Evolutionary conservation across 352 stramenopile genomes (phyloP).

Genomic region (Globisporangium canariense): DNA sequence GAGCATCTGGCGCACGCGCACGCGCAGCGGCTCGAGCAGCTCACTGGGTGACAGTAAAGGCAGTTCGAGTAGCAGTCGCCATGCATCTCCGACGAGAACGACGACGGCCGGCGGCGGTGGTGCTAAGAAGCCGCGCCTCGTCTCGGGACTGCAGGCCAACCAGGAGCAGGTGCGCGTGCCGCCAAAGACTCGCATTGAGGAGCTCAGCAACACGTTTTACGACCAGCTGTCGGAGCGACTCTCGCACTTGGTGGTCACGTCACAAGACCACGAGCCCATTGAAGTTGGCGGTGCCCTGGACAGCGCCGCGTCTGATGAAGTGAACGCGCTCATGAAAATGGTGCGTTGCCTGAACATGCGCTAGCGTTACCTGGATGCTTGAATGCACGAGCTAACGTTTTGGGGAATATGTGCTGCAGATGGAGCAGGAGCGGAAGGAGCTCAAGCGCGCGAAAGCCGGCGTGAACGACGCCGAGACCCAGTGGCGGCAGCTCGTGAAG

Average conservation of each 20-base stretch:
- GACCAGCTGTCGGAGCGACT: conserved; percentile 47
- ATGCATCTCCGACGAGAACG: conserved; percentile 28
- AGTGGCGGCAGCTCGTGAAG: conserved; percentile 80
- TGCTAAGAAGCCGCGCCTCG: conserved; percentile 25
- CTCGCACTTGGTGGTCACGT: conserved; percentile 22
- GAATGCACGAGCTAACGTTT: too few species aligned
- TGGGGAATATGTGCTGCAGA: conserved; percentile 21
- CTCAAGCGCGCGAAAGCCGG: conserved; percentile 18
- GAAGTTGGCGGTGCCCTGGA: background rate
- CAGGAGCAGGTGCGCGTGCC: conserved; percentile 69
- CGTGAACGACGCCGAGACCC: conserved; percentile 40
- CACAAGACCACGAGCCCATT: conserved; percentile 14
- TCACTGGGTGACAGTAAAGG: conserved; percentile 33
- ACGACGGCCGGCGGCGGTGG: background rate
- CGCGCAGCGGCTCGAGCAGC: conserved; percentile 42
- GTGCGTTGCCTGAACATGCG: conserved; percentile 20
- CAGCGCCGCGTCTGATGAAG: conserved; percentile 21
- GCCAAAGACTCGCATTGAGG: conserved; percentile 52
- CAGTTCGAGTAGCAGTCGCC: conserved; percentile 28
- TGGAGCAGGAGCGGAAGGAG: conserved; percentile 38
- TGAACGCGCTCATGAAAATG: conserved; percentile 45
- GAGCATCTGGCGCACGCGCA: conserved; percentile 45
- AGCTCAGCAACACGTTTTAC: conserved; percentile 62
- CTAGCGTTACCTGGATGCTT: background rate
- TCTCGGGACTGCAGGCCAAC: conserved; percentile 44